These are phyloP conservation scores for Cyclocybe aegerita DNA, from an alignment of 768 basidiomycete species.

Conservation along the genomic window DNA sequence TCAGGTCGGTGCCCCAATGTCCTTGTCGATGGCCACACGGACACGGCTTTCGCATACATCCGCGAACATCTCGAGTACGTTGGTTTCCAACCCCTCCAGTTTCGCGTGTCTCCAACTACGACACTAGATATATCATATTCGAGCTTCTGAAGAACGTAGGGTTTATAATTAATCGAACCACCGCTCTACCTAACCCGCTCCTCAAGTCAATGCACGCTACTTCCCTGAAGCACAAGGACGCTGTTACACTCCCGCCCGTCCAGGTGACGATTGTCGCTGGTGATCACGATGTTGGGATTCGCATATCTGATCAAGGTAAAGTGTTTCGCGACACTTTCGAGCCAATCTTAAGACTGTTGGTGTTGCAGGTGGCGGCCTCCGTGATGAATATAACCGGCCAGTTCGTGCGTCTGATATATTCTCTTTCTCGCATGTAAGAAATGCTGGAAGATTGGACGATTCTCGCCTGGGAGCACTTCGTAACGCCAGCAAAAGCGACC, in stretches of 20 bases:
- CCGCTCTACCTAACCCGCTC: constrained; percentile 2
- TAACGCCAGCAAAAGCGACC: constrained; percentile 54
- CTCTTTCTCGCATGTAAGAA: constrained; percentile 86
- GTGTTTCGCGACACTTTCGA: not conserved
- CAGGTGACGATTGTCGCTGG: constrained; percentile 75
- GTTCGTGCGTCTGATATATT: constrained; percentile 75
- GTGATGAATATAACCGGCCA: constrained; percentile 44
- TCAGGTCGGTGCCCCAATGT: constrained; percentile 56
- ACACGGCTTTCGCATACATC: constrained; percentile 79
- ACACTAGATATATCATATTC: constrained; percentile 75
- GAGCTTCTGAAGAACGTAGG: constrained; percentile 88
- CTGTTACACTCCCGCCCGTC: constrained; percentile 55
- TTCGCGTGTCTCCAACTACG: constrained; percentile 1
- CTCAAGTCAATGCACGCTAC: constrained; percentile 74
- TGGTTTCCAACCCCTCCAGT: not conserved
- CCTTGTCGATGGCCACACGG: constrained; percentile 68
- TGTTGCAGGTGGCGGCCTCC: constrained; percentile 68
- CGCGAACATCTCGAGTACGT: constrained; percentile 82
- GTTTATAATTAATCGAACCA: constrained; percentile 1
- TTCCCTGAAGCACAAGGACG: constrained; percentile 43
- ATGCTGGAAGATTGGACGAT: constrained; percentile 66
- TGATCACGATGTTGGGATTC: constrained; percentile 70
- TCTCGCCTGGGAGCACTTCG: constrained; percentile 70
- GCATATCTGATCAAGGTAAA: constrained; percentile 91
- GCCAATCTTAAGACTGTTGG: constrained; percentile 9